Conservation (phyloP, 202 grass and related monocot species). For the Saccharum hybrid region DNA sequence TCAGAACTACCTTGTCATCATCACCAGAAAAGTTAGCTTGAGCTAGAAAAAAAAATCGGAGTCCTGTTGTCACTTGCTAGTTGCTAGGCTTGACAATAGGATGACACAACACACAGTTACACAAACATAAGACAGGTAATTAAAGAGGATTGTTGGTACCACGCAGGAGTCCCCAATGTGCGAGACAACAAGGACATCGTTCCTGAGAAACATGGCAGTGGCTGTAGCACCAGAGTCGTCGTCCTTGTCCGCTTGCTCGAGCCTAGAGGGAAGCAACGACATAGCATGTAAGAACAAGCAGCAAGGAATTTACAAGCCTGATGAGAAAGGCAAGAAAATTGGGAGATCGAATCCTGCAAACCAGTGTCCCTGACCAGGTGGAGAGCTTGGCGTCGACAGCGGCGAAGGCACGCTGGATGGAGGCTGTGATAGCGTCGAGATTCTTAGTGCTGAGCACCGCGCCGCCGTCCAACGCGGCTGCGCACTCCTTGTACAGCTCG, state of each 20-base stretch:
- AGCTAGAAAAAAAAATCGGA: background rate
- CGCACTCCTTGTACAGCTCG: constrained; percentile 92
- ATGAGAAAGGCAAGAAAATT: constrained; percentile 8
- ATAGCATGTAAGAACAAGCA: background rate
- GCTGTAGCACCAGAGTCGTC: constrained; percentile 79
- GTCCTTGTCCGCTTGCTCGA: constrained; percentile 67
- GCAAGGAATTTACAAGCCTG: background rate
- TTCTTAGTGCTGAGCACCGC: constrained; percentile 75
- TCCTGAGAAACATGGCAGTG: constrained; percentile 79
- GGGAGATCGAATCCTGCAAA: constrained; percentile 19
- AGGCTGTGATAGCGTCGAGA: constrained; percentile 61
- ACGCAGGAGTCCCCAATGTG: constrained; percentile 89
- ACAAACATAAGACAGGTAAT: background rate
- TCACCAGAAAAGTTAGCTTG: constrained; percentile 14
- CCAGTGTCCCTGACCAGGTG: constrained; percentile 63
- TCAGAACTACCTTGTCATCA: constrained; percentile 28
- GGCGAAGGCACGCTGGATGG: constrained; percentile 76
- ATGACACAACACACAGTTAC: background rate
- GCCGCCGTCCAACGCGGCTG: constrained; percentile 68
- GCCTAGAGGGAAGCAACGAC: constrained; percentile 56
- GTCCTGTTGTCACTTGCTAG: background rate
- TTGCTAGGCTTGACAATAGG: background rate
- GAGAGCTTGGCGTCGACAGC: constrained; percentile 70
- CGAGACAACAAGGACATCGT: constrained; percentile 80
- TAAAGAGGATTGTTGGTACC: constrained; percentile 58